These are phyloP conservation scores for Cryptococcus wingfieldii DNA, from an alignment of 1,284 basidiomycete species.

Conservation along the genomic window DNA sequence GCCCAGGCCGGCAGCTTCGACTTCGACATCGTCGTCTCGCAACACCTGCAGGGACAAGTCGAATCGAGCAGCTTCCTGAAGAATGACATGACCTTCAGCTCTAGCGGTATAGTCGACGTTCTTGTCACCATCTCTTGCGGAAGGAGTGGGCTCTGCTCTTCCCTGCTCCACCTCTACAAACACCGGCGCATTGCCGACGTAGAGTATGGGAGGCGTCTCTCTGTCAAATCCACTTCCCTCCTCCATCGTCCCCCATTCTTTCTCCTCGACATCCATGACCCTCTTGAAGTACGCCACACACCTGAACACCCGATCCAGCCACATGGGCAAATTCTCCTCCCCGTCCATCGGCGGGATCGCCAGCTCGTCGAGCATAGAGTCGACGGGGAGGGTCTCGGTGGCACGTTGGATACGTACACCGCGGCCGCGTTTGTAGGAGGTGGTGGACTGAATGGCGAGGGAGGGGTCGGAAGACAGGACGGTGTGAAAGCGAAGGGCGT, in stretches of 20 bases:
- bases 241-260: slow-evolving; percentile 2
- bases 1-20: slow-evolving; percentile 12
- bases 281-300: slow-evolving; percentile 35
- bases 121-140: slow-evolving; percentile 9
- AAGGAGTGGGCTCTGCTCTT: slow-evolving; percentile 9
- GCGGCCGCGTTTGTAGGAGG: slow-evolving; percentile 33
- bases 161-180: slow-evolving; percentile 33
- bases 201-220: slow-evolving; percentile 23
- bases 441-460: slow-evolving; percentile 26
- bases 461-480: slow-evolving; percentile 27
- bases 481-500: slow-evolving; percentile 36
- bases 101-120: slow-evolving; percentile 25
- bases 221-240: slow-evolving; percentile 10
- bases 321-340: slow-evolving; percentile 24
- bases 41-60: slow-evolving; percentile 40
- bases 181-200: slow-evolving; percentile 41
- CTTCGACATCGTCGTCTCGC: slow-evolving; percentile 40
- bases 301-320: slow-evolving; percentile 33
- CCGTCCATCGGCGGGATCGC: slow-evolving; percentile 26
- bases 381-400: slow-evolving; percentile 19
- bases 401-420: slow-evolving; percentile 37
- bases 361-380: slow-evolving; percentile 20
- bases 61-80: slow-evolving; percentile 41
- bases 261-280: slow-evolving; percentile 18
- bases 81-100: slow-evolving; percentile 39